Conservation (phyloP, 176 grass and related monocot genomes). For the Cenchrus fungigraminus region DNA sequence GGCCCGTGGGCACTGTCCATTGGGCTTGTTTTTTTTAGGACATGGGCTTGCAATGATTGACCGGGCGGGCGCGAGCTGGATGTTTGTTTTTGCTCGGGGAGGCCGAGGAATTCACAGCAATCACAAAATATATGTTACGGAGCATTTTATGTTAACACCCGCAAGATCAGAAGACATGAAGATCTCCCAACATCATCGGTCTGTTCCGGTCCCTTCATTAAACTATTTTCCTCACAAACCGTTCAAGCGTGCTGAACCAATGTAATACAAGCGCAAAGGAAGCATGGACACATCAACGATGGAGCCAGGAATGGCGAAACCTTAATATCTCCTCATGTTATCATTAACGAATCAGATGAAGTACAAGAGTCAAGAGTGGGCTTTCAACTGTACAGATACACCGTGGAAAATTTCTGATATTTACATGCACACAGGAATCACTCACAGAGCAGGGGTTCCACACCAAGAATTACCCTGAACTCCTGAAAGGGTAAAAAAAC, state of each 20-base stretch:
- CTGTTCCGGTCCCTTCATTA: not conserved
- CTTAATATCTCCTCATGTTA: conserved; percentile 4
- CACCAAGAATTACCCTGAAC: conserved; percentile 45
- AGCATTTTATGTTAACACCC: not conserved
- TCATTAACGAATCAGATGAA: conserved; percentile 28
- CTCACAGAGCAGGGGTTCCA: conserved; percentile 40
- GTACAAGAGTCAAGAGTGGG: conserved; percentile 10
- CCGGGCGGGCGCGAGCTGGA: not conserved
- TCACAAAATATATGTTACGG: not conserved
- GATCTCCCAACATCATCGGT: not conserved
- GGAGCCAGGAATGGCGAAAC: conserved; percentile 15
- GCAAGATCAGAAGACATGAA: not conserved
- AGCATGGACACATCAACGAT: not conserved
- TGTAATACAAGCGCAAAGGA: not conserved
- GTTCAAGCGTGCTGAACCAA: not conserved
- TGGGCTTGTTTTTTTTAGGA: not conserved
- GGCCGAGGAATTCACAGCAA: not conserved
- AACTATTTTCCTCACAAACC: not conserved
- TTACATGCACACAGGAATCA: conserved; percentile 44
- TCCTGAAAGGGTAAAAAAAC: not conserved
- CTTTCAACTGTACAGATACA: conserved; percentile 48
- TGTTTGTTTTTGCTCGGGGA: not conserved
- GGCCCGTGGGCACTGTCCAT: no score
- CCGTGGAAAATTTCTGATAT: conserved; percentile 42
- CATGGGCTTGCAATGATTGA: not conserved